These are phyloP conservation scores for Yamadazyma triangularis DNA, from an alignment of 1,139 yeast genomes.

Conservation along the genomic window DNA sequence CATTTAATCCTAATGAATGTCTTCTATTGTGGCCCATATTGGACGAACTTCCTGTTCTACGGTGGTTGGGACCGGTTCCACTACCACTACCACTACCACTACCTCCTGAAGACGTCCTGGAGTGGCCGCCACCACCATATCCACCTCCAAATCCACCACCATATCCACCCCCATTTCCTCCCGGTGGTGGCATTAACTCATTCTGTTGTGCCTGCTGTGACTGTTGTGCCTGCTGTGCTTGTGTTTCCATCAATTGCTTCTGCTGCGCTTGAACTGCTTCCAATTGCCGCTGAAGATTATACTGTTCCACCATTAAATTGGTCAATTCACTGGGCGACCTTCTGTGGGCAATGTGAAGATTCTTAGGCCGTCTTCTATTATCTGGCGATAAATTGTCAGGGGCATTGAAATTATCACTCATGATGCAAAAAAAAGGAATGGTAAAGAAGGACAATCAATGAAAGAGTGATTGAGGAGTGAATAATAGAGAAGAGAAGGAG, in stretches of 20 bases:
- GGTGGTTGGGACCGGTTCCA: too few relatives aligned
- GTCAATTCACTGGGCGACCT: conserved; percentile 93
- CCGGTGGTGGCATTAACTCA: conserved; percentile 28
- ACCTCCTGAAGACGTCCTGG: conserved; percentile 29
- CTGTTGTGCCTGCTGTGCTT: conserved; percentile 37
- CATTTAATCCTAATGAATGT: conserved; percentile 87
- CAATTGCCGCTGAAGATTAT: conserved; percentile 87
- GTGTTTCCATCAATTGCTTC: conserved; percentile 75
- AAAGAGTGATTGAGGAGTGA: too few relatives aligned
- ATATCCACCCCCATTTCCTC: conserved; percentile 1
- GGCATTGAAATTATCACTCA: background rate
- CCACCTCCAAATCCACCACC: conserved; percentile 4
- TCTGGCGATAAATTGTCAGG: background rate
- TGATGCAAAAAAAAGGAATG: too few relatives aligned
- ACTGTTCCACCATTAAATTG: conserved; percentile 90
- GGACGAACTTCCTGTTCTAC: conserved; percentile 34
- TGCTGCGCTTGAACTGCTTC: conserved; percentile 91
- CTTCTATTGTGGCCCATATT: conserved; percentile 75
- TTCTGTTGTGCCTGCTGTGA: conserved; percentile 12
- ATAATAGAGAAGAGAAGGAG: too few relatives aligned
- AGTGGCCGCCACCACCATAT: conserved; percentile 17
- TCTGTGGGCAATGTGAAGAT: conserved; percentile 86
- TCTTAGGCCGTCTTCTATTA: conserved; percentile 16
- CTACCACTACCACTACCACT: conserved; percentile 3
- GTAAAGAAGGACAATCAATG: too few relatives aligned